A percentile compares a stretch with the other conserved stretches of the same genome.
Conservation (phyloP, 2,329 filamentous ascomycete species). For the Scedosporium minutisporum region DNA sequence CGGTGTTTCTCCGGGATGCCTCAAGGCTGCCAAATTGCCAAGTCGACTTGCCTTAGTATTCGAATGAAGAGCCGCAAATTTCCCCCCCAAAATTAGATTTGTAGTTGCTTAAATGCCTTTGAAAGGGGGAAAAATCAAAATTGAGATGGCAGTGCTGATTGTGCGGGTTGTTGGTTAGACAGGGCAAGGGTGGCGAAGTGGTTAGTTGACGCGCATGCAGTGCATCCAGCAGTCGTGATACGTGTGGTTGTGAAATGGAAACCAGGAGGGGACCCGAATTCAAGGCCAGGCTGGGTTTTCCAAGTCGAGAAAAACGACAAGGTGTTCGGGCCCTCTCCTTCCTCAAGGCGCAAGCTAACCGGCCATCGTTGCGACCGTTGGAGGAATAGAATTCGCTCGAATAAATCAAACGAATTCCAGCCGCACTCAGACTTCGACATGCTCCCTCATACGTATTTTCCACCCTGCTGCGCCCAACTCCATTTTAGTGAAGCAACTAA, state of each 20-base stretch:
- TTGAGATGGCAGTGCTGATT: neutral
- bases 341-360: no score
- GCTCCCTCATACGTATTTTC: neutral
- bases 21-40: neutral
- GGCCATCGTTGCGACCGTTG: no score
- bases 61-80: neutral
- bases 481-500: neutral
- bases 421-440: neutral
- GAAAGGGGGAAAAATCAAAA: neutral
- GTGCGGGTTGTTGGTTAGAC: neutral
- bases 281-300: neutral
- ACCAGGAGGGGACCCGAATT: neutral
- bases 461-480: neutral
- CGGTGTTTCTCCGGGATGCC: constrained; percentile 3
- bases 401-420: no score
- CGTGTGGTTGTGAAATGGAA: neutral
- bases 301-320: neutral
- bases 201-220: neutral
- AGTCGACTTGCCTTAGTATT: no score
- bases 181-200: neutral
- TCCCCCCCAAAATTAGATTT: neutral
- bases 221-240: neutral
- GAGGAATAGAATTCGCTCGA: no score
- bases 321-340: neutral
- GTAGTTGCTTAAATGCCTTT: neutral